phyloP scores from a whole-genome alignment of 1,139 yeast genomes.

The Kurtzmaniella quercitrusa region DNA sequence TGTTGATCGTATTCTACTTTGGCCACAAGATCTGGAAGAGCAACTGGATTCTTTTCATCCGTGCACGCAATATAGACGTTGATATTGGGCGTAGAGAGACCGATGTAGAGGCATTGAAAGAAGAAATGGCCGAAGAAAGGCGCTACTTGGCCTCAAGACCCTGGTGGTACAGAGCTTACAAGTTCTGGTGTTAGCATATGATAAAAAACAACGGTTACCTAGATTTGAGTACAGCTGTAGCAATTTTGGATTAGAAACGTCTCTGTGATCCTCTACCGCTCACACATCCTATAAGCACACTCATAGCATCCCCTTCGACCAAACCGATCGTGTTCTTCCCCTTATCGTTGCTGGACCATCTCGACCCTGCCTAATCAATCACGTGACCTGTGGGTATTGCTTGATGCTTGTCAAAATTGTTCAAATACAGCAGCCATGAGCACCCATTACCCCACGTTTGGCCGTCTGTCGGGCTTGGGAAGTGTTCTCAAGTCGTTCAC shows the following conservation, averaged over 20 bases:
- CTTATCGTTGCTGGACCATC: too few species aligned
- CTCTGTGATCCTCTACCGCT: too few species aligned
- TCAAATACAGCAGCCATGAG: slow-evolving; percentile 17
- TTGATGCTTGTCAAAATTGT: neutral
- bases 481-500: slow-evolving; percentile 54
- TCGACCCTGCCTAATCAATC: neutral
- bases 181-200: slow-evolving; percentile 29
- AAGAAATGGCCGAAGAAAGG: slow-evolving; percentile 37
- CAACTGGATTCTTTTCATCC: slow-evolving; percentile 32
- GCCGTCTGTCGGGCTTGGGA: slow-evolving; percentile 35
- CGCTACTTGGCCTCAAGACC: slow-evolving; percentile 29
- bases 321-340: too few species aligned
- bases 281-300: too few species aligned
- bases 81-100: slow-evolving; percentile 41
- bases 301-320: too few species aligned
- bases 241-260: neutral
- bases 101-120: slow-evolving; percentile 38
- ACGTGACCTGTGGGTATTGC: neutral
- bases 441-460: slow-evolving; percentile 33
- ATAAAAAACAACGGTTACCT: neutral
- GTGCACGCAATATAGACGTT: slow-evolving; percentile 35
- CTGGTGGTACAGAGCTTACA: slow-evolving; percentile 27
- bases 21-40: slow-evolving; percentile 42
- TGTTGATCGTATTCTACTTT: slow-evolving; percentile 31
- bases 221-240: neutral